Evolutionary conservation across 441 rosid genomes (phyloP).

Genomic region (Brassica hybrid): DNA sequence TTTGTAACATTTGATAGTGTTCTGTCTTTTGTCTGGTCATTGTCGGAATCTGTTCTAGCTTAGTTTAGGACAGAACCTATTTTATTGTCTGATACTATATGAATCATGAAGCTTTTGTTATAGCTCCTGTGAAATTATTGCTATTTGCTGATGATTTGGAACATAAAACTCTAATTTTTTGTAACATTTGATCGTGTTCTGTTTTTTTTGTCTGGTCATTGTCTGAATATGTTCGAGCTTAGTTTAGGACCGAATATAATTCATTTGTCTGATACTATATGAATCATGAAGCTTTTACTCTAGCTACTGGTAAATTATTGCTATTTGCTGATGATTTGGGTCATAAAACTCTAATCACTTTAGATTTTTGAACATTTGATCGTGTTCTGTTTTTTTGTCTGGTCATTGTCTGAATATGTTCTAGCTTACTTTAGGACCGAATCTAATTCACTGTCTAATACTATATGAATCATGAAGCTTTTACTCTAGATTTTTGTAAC

Average conservation of each 20-base stretch:
- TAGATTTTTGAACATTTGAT: not conserved
- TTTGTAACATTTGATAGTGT: not conserved
- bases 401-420: not conserved
- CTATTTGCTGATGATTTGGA: not conserved
- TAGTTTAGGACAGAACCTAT: not conserved
- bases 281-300: too few species aligned
- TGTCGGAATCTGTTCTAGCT: too few species aligned
- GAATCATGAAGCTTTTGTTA: not conserved
- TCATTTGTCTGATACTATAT: too few species aligned
- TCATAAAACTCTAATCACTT: not conserved
- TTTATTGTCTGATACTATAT: not conserved
- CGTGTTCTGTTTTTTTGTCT: not conserved
- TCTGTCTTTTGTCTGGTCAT: not conserved
- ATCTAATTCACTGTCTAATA: slow-evolving; percentile 2
- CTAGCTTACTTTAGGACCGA: not conserved
- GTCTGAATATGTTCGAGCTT: too few species aligned
- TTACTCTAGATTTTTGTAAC: not conserved
- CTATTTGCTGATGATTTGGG: not conserved
- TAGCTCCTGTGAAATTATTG: not conserved
- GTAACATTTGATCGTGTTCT: not conserved
- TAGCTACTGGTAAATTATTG: too few species aligned
- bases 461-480: not conserved
- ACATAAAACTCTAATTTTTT: not conserved
- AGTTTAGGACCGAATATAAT: too few species aligned
- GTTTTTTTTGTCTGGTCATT: too few species aligned